These are phyloP conservation scores for Akanthomyces dipterigenus DNA, from an alignment of 2,329 filamentous ascomycete species.

Conservation along the genomic window DNA sequence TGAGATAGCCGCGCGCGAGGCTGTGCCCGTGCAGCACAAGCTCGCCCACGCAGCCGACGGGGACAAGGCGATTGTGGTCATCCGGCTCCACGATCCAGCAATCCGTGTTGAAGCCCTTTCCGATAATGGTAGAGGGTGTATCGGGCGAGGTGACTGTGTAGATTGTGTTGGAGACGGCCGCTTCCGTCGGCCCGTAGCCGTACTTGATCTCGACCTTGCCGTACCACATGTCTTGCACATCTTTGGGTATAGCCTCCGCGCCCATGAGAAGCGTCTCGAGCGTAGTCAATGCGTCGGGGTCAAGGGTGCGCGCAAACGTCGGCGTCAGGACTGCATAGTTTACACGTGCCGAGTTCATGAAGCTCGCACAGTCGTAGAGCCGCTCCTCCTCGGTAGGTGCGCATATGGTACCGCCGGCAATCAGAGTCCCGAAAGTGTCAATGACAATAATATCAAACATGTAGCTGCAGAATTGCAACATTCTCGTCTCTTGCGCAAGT, in stretches of 20 bases:
- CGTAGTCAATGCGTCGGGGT: background rate
- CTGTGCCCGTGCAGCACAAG: conserved; percentile 14
- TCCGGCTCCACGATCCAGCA: background rate
- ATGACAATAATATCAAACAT: conserved; percentile 8
- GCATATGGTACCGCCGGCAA: conserved; percentile 9
- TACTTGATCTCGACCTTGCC: background rate
- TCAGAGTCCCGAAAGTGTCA: background rate
- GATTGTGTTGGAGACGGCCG: background rate
- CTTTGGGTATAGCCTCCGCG: background rate
- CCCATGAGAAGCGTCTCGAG: background rate
- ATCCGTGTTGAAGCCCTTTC: conserved; percentile 5
- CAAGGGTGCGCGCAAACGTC: background rate
- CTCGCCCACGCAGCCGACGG: conserved; percentile 15
- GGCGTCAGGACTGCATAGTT: conserved; percentile 11
- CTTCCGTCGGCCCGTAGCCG: conserved; percentile 4
- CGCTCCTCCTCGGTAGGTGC: conserved; percentile 10
- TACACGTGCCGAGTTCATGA: conserved; percentile 10
- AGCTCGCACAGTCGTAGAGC: background rate
- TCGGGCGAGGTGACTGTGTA: background rate
- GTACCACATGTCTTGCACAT: background rate
- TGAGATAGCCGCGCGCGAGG: conserved; percentile 15
- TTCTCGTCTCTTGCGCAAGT: background rate
- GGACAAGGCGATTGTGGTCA: conserved; percentile 5
- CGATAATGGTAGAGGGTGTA: background rate
- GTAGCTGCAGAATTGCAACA: conserved; percentile 11